Evolutionary conservation across 2,329 filamentous ascomycete genomes (phyloP), one percentile per base, ranked within the genome.

Genomic region (Davidsoniella virescens): DNA sequence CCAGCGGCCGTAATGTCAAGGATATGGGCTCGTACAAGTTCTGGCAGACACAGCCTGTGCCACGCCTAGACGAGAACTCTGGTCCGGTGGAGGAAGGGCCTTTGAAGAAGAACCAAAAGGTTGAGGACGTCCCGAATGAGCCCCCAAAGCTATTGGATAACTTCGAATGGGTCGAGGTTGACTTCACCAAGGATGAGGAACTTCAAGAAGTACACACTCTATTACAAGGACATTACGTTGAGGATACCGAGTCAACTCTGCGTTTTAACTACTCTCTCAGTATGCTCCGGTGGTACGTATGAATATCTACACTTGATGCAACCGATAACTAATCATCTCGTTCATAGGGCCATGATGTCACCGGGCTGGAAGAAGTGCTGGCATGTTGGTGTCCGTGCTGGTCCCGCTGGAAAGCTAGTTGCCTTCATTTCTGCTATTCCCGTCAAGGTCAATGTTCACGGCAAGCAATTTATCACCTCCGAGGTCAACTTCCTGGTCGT

Each of bases 401-500:
- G 80, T 37, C 77, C 84, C 57, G 93, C 86, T 39, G 78, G 78
- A 60, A 93, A 90, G 62, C 78, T 98, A 14, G 87, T 95, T 47
- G 92, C 88, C 51, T 95, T 94, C 65, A 96, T 98, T 62, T 93
- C 87, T 39, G 92, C 87, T 58, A 85, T 96, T 43, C 92, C 92
- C 1, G 81, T 92, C 54, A 75, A 81, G 56, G 71, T 98, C 52
- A 80, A 83, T 48, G 80, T 98, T 41, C 84, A 88, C 55, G 71
- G 82, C 53, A 84, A 84, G 53, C 68, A 76, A 52, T 67, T 98
- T 54, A 76, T 80, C 55, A 82, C 84, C 57, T 87, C 85, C 45
- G 92, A 98, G 65, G 92, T 98, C 67, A 98, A 98, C 70, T 98
- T 96, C 67, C 80, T 98, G 57, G 94, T 88, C 61, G 82, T 98